phyloP scores from a whole-genome alignment of 306 rosid species.

The Canavalia ensiformis region DNA sequence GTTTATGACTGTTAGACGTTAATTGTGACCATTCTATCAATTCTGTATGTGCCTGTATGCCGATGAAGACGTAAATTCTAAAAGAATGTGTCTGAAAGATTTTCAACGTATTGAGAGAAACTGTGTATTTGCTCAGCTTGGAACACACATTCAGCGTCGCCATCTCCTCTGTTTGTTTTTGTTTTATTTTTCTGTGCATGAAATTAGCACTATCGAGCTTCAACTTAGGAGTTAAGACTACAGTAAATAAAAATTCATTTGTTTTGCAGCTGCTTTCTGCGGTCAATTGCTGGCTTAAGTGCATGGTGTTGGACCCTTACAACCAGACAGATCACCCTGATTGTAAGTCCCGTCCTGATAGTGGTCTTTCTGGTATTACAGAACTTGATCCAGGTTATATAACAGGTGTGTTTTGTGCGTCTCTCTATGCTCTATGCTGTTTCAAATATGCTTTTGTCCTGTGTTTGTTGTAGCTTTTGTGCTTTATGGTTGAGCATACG shows the following conservation, averaged over 20 bases:
- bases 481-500: constrained; percentile 4
- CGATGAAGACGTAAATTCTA: constrained; percentile 5
- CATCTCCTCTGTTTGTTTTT: not conserved
- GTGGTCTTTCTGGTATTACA: constrained; percentile 97
- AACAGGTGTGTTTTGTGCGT: constrained; percentile 63
- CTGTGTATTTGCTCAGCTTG: constrained; percentile 30
- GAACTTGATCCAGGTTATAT: constrained; percentile 99
- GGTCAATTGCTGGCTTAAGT: constrained; percentile 97
- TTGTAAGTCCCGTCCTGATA: constrained; percentile 96
- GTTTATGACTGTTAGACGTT: not conserved
- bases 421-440: not conserved
- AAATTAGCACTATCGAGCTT: not conserved
- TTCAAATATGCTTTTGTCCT: not conserved
- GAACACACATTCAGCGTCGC: not conserved
- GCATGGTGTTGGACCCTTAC: constrained; percentile 88
- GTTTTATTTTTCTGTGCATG: not conserved
- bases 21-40: not conserved
- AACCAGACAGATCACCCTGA: constrained; percentile 96
- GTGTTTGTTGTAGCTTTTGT: constrained; percentile 23
- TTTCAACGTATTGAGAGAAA: not conserved
- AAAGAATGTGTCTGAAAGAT: constrained; percentile 15
- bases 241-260: not conserved
- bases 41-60: not conserved
- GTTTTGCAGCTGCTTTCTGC: constrained; percentile 88
- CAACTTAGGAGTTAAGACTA: not conserved